A percentile compares a stretch with the other conserved stretches of the same genome.
Evolutionary conservation across 2,329 filamentous ascomycete genomes (phyloP).

Genomic region (Sclerotinia minor): DNA sequence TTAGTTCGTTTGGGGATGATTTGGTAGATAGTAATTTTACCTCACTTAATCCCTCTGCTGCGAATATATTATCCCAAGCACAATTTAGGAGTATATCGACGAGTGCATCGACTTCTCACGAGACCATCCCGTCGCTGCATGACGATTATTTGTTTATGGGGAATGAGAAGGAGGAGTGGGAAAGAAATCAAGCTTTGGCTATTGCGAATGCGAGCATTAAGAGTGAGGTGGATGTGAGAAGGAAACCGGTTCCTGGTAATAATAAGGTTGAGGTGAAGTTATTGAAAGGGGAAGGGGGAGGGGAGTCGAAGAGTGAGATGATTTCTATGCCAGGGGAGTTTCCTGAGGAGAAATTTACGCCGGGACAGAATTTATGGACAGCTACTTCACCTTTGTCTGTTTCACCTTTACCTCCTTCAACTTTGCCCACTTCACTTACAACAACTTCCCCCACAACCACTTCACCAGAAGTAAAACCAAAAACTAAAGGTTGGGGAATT

Average conservation of each 20-base stretch:
- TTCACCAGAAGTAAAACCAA: slow-evolving; percentile 9
- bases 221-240: slow-evolving; percentile 24
- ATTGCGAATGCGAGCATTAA: slow-evolving; percentile 12
- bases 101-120: background rate
- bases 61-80: slow-evolving; percentile 23
- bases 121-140: slow-evolving; percentile 27
- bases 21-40: slow-evolving; percentile 31
- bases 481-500: slow-evolving; percentile 29
- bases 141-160: slow-evolving; percentile 23
- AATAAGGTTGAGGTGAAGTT: background rate
- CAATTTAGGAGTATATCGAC: background rate
- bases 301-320: slow-evolving; percentile 12
- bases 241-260: slow-evolving; percentile 29
- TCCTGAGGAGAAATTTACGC: slow-evolving; percentile 25
- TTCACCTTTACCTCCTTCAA: background rate
- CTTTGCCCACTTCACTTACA: too few species aligned
- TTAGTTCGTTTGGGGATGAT: slow-evolving; percentile 31
- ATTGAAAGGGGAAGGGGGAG: slow-evolving; percentile 13
- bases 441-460: background rate
- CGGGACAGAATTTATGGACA: slow-evolving; percentile 26
- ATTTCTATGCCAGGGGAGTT: slow-evolving; percentile 23
- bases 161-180: slow-evolving; percentile 22
- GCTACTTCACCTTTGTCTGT: too few species aligned
- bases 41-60: slow-evolving; percentile 19
- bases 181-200: slow-evolving; percentile 10